phyloP scores from a whole-genome alignment of 352 stramenopile species.

The Hyaloperonospora brassicae region DNA sequence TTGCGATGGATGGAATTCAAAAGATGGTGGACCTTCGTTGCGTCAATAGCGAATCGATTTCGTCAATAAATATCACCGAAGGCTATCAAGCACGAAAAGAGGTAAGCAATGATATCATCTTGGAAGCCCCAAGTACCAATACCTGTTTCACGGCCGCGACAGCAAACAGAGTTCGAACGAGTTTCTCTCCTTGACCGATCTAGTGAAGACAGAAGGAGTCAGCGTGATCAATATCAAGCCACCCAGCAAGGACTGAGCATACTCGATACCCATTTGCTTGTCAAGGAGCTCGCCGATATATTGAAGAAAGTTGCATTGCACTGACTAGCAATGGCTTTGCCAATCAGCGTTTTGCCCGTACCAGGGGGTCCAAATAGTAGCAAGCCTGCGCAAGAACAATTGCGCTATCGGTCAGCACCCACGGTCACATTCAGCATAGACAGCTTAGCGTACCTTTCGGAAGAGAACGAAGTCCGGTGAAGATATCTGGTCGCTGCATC shows the following conservation, averaged over 20 bases:
- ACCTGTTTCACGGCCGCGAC: constrained; percentile 90
- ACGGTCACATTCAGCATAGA: not conserved
- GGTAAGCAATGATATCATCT: not conserved
- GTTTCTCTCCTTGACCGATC: constrained; percentile 98
- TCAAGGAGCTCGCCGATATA: constrained; percentile 97
- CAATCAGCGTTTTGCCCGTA: constrained; percentile 97
- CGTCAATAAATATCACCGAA: constrained; percentile 98
- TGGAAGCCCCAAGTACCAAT: not conserved
- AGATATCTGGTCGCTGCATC: constrained; percentile 96
- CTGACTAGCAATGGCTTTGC: constrained; percentile 98
- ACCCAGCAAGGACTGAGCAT: not conserved
- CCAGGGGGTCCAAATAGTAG: constrained; percentile 93
- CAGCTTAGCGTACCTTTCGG: constrained; percentile 62
- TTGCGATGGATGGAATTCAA: not conserved
- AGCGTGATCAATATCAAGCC: not conserved
- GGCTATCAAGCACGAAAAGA: constrained; percentile 49
- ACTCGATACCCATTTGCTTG: constrained; percentile 94
- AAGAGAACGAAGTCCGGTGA: constrained; percentile 90
- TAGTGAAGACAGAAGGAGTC: constrained; percentile 11
- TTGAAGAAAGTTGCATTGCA: constrained; percentile 98
- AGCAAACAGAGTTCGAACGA: constrained; percentile 95
- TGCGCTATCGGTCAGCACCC: not conserved
- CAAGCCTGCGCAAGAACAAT: constrained; percentile 51
- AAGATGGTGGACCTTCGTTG: constrained; percentile 71
- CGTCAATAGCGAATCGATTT: constrained; percentile 98